These are phyloP conservation scores for Nicotiana sylvestris DNA, from an alignment of 257 asterid species.

Conservation along the genomic window DNA sequence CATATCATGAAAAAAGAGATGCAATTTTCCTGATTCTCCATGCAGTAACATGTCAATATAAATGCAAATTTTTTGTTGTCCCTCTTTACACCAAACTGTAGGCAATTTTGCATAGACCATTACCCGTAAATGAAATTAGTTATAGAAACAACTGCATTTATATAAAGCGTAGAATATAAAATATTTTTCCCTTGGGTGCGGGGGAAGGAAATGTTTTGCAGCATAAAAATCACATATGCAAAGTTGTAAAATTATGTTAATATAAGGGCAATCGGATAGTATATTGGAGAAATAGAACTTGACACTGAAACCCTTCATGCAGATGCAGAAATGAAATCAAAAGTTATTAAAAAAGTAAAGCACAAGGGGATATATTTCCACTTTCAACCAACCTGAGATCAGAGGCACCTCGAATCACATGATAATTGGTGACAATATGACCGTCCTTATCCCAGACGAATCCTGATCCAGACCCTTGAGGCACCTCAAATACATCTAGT, in stretches of 20 bases:
- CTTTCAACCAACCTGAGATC: conserved; percentile 64
- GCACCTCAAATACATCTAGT: conserved; percentile 90
- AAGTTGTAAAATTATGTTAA: neutral
- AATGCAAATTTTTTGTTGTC: neutral
- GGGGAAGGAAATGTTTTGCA: neutral
- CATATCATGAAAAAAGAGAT: neutral
- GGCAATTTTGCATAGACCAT: neutral
- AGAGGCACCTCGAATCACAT: conserved; percentile 97
- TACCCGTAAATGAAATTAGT: neutral
- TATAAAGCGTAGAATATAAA: neutral
- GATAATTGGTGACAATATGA: conserved; percentile 86
- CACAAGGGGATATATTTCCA: neutral
- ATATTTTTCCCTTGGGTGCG: neutral
- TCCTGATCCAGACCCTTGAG: conserved; percentile 98
- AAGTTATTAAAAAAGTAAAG: neutral
- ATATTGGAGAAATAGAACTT: neutral
- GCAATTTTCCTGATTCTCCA: neutral
- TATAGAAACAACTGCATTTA: neutral
- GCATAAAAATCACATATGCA: neutral
- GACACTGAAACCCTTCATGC: neutral
- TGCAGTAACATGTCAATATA: neutral
- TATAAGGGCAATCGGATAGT: neutral
- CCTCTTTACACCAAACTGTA: neutral
- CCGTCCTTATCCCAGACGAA: conserved; percentile 87
- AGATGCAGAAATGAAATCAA: neutral